A percentile compares a stretch with the other conserved stretches of the same genome.
Evolutionary conservation across 176 grass and related monocot species (phyloP).

Genomic region (Neostapfia colusana): DNA sequence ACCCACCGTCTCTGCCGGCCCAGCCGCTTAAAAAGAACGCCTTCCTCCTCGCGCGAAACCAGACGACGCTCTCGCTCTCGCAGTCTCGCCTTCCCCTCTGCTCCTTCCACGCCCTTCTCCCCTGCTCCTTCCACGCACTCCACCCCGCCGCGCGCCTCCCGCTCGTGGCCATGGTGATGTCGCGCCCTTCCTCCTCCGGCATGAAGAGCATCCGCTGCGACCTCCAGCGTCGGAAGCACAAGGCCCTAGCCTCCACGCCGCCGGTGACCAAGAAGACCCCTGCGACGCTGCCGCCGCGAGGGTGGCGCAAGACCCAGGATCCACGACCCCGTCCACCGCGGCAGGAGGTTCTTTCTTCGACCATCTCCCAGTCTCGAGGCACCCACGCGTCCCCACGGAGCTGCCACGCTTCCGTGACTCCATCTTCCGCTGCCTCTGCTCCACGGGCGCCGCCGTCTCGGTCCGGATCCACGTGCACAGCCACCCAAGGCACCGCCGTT

Average conservation of each 20-base stretch:
- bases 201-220: neutral
- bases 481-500: neutral
- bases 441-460: neutral
- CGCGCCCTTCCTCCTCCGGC: neutral
- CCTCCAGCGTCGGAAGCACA: neutral
- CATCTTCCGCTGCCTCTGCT: no score
- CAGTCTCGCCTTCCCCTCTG: no score
- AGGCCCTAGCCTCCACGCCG: neutral
- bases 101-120: neutral
- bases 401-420: neutral
- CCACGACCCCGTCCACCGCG: neutral
- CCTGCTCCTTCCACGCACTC: no score
- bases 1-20: no score
- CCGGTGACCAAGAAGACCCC: neutral
- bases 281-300: neutral
- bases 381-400: no score
- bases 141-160: no score
- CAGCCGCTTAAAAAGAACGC: no score
- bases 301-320: neutral
- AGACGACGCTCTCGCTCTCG: no score
- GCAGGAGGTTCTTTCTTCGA: neutral
- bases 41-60: no score
- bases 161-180: neutral
- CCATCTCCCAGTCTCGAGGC: no score
- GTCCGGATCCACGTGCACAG: neutral